These are phyloP conservation scores for Candida yuanshanica DNA, from an alignment of 805 yeast species.

Conservation along the genomic window DNA sequence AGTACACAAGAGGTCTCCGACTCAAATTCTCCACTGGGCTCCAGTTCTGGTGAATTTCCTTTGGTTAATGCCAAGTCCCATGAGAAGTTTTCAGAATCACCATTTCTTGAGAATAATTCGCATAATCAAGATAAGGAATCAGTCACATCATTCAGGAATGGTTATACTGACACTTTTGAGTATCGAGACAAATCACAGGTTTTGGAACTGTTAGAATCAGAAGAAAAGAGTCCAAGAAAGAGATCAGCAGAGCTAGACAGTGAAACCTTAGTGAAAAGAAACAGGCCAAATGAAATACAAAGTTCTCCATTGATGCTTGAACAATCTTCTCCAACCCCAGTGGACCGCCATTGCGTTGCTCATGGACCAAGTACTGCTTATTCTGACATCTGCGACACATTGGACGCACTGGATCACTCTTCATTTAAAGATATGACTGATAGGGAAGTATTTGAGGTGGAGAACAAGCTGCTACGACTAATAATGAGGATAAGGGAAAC, in stretches of 20 bases:
- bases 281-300: not conserved
- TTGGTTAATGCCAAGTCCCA: not conserved
- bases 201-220: not conserved
- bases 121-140: too few relatives aligned
- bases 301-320: not conserved
- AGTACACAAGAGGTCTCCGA: not conserved
- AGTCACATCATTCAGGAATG: not conserved
- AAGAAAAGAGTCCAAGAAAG: not conserved
- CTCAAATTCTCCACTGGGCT: not conserved
- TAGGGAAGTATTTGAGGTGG: constrained; percentile 3
- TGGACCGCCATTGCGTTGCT: not conserved
- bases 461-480: constrained; percentile 3
- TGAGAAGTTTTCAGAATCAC: not conserved
- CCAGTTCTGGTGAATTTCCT: not conserved
- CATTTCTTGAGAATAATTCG: not conserved
- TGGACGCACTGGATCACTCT: not conserved
- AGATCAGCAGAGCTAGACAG: not conserved
- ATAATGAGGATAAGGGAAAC: constrained; percentile 5
- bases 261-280: not conserved
- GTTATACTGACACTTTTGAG: not conserved
- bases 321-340: not conserved
- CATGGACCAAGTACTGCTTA: not conserved
- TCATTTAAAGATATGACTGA: not conserved
- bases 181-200: not conserved
- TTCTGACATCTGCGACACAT: not conserved